phyloP scores from a whole-genome alignment of 495 filamentous ascomycete species.

The Xylaria flabelliformis region DNA sequence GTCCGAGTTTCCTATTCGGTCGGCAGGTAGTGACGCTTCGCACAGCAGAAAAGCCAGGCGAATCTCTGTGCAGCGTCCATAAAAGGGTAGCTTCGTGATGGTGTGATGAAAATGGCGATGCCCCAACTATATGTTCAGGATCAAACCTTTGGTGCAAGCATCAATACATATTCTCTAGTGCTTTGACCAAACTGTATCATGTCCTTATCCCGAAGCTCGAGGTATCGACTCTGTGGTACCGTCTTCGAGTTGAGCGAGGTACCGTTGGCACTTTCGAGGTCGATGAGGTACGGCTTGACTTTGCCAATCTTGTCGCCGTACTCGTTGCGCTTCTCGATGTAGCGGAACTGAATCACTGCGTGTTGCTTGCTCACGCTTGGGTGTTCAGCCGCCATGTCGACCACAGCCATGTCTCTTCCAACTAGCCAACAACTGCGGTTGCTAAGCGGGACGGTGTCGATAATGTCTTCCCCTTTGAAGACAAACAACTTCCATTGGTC shows the following conservation, averaged over 20 bases:
- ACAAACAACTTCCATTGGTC: constrained; percentile 89
- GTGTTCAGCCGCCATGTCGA: constrained; percentile 85
- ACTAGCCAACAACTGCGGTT: constrained; percentile 88
- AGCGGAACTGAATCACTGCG: constrained; percentile 92
- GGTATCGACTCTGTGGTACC: constrained; percentile 75
- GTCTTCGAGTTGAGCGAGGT: constrained; percentile 79
- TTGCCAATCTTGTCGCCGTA: constrained; percentile 80
- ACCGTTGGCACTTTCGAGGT: constrained; percentile 93
- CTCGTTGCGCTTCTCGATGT: constrained; percentile 81
- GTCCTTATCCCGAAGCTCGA: constrained; percentile 89
- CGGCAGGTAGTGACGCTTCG: background rate
- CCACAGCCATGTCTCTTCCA: constrained; percentile 78
- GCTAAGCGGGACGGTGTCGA: constrained; percentile 79
- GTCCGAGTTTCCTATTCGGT: background rate
- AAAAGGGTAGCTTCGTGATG: background rate
- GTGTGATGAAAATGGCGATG: constrained; percentile 1
- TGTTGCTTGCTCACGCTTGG: constrained; percentile 94
- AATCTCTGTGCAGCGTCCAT: background rate
- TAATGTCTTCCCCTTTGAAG: constrained; percentile 82
- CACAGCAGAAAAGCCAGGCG: background rate
- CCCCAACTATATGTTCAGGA: background rate
- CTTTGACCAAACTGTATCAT: constrained; percentile 87
- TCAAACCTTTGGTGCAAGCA: constrained; percentile 64
- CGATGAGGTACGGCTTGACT: constrained; percentile 90
- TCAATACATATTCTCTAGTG: constrained; percentile 83